phyloP scores from a whole-genome alignment of 495 filamentous ascomycete genomes.

The Saxophila tyrrhenica region DNA sequence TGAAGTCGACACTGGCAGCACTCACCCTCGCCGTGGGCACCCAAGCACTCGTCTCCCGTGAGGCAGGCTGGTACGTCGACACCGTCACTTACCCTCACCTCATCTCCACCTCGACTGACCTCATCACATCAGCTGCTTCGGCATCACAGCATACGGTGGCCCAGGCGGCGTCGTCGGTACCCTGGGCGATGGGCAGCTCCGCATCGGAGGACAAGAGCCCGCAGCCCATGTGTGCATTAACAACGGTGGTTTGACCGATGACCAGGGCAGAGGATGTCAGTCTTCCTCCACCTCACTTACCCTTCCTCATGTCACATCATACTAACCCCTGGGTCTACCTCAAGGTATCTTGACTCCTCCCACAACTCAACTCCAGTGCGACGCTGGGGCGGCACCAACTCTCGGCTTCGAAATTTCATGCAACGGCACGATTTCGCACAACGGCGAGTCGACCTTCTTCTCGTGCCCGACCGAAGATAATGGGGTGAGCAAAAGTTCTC shows the following conservation, averaged over 20 bases:
- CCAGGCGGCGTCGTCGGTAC: slow-evolving; percentile 12
- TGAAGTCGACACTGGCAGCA: not conserved
- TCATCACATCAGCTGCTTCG: slow-evolving; percentile 9
- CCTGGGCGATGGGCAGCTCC: slow-evolving; percentile 23
- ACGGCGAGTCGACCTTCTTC: not conserved
- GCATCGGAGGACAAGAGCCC: slow-evolving; percentile 14
- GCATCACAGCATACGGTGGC: slow-evolving; percentile 15
- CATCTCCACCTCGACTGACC: not conserved
- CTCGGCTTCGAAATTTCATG: slow-evolving; percentile 26
- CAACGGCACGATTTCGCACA: slow-evolving; percentile 16
- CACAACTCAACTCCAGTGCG: slow-evolving; percentile 56
- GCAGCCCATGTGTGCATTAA: slow-evolving; percentile 15
- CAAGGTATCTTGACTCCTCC: slow-evolving; percentile 40
- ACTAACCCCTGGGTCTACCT: not conserved
- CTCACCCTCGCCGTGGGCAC: slow-evolving; percentile 1
- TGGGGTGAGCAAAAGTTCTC: too few species aligned
- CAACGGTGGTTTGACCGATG: slow-evolving; percentile 36
- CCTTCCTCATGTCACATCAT: too few species aligned
- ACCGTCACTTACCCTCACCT: not conserved
- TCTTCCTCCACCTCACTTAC: not conserved
- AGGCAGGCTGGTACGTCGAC: slow-evolving; percentile 3
- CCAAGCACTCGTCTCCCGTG: not conserved
- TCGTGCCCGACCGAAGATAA: not conserved
- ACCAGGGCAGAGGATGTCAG: slow-evolving; percentile 40
- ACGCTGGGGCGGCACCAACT: slow-evolving; percentile 35